Evolutionary conservation across 148 eudicot genomes (phyloP), one percentile per base, ranked within the genome.

Genomic region (Nyssa sinensis): DNA sequence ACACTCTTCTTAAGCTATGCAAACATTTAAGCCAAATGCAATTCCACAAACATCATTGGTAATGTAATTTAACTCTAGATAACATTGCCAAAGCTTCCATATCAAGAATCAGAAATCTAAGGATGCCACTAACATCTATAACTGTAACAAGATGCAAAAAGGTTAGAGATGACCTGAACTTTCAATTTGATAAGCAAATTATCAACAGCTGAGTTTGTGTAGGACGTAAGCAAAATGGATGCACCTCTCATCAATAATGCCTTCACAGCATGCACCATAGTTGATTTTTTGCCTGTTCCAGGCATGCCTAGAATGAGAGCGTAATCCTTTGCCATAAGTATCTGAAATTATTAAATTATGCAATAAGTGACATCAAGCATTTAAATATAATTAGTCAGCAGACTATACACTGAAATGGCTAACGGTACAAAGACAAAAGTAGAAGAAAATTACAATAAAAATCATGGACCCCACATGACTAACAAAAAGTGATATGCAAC

Each of bases 131-230:
- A 33, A 34, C 12, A 23, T 34, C 31, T 31, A 69, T 21, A 55
- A 55, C 62, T 55, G 66, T 4, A 5, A 63, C 6, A 31, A 31
- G 37, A 64, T 64, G 32, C 23, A 57, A 33, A 64, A 69, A 24
- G 63, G 37, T 60, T 39, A 69, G 75, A 77, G n/a, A 73, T 78
- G 33, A 94, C 98, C 98, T 96, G 97, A 78, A 89, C 81, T 91
- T 93, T 93, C 73, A 96, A 80, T 86, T 96, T 96, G 83, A 96
- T 86, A 62, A 96, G 97, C 79, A 96, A 85, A 80, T 88, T 96
- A 86, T 96, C 99, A 81, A 96, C 94, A 37, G 99, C 99, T 69
- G 99, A 90, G 83, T 96, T 96, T 67, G 99, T 96, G 89, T 96
- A 96, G 72, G 99, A 96, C 1, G 99, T 96, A 35, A 96, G 95